Conservation (phyloP, 2,329 filamentous ascomycete genomes). For the Diplodia seriata region DNA sequence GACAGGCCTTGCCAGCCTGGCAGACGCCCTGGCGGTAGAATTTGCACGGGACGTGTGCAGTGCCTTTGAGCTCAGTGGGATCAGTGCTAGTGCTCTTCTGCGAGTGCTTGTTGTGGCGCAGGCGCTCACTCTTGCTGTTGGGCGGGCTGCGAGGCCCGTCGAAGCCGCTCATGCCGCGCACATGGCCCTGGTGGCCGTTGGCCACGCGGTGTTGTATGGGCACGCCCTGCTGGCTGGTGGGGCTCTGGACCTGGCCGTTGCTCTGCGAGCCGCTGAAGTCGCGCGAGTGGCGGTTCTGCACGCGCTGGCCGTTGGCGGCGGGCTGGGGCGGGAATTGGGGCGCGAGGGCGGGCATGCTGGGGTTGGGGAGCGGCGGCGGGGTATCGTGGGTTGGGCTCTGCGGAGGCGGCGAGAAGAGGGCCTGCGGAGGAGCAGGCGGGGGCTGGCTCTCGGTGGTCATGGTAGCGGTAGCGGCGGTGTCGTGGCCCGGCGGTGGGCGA, state of each 20-base stretch:
- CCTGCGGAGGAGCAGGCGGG: slow-evolving; percentile 21
- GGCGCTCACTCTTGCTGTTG: slow-evolving; percentile 56
- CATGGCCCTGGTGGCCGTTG: slow-evolving; percentile 41
- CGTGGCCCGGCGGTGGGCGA: slow-evolving; percentile 17
- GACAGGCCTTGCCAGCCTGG: slow-evolving; percentile 94
- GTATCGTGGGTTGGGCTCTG: slow-evolving; percentile 25
- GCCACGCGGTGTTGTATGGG: slow-evolving; percentile 43
- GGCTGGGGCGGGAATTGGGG: slow-evolving; percentile 37
- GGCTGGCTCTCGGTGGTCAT: slow-evolving; percentile 22
- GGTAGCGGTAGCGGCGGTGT: slow-evolving; percentile 4
- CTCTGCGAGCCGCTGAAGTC: slow-evolving; percentile 42
- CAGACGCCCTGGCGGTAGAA: slow-evolving; percentile 97
- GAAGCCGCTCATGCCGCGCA: slow-evolving; percentile 46
- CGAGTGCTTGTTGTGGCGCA: slow-evolving; percentile 14
- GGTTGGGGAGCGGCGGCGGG: slow-evolving; percentile 29
- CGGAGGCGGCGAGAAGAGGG: slow-evolving; percentile 26
- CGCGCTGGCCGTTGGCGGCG: slow-evolving; percentile 33
- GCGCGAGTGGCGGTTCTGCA: slow-evolving; percentile 41
- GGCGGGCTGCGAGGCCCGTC: slow-evolving; percentile 55
- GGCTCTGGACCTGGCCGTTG: slow-evolving; percentile 41
- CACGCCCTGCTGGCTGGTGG: slow-evolving; percentile 45
- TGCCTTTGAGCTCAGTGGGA: slow-evolving; percentile 66
- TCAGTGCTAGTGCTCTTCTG: slow-evolving; percentile 28
- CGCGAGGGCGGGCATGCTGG: slow-evolving; percentile 21
- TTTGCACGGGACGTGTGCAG: slow-evolving; percentile 97